Base-by-base conservation (phyloP, 331 rosid genomes). In the Malus hybrid region DNA sequence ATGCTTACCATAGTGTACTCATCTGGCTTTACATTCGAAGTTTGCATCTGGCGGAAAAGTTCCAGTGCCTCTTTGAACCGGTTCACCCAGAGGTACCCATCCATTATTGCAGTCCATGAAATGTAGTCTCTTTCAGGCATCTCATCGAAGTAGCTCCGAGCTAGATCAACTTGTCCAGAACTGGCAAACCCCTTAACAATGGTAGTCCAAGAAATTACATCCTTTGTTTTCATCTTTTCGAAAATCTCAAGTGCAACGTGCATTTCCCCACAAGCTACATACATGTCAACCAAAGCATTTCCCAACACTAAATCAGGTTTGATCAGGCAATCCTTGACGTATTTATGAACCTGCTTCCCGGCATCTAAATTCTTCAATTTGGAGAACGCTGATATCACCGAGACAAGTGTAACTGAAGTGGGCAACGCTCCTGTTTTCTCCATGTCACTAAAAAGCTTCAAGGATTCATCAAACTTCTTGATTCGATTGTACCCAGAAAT, bases 91-190 rank as follows among this genome's bases (percentile, higher is more conserved):
- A 91, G 78, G 83, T 88, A 92, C 29, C 95, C 92, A 70, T 94
- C 97, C 73, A 94, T 90, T 83, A 91, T 88, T 73, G 96, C 95
- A 76, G 97, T 94, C 97, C 99, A 94, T 10, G 95, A 91, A 81
- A 94, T 83, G 52, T 80, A 73, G 80, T 94, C 99, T 69, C 88
- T 90, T 81, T 67, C 90, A 27, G 93, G 82, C 90, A 88, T 94
- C 73, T 84, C 80, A 79, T 86, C 83, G 54, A 94, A 94, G 80
- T 90, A 84, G 72, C 76, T 83, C 10, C 91, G 78, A 66, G 93
- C 97, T 72, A 85, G 73, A 78, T 90, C 92, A 73, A 90, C 75
- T 75, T 77, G 80, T 62, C 90, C 94, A 2, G 76, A 70, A 77
- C 75, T 84, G 73, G 86, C 84, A 81, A 83, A 88, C 70, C 98